Percentiles rank a stretch among this genome's conserved stretches.
Conservation (phyloP, 1,284 basidiomycete species). For the Cutaneotrichosporon dermatis region DNA sequence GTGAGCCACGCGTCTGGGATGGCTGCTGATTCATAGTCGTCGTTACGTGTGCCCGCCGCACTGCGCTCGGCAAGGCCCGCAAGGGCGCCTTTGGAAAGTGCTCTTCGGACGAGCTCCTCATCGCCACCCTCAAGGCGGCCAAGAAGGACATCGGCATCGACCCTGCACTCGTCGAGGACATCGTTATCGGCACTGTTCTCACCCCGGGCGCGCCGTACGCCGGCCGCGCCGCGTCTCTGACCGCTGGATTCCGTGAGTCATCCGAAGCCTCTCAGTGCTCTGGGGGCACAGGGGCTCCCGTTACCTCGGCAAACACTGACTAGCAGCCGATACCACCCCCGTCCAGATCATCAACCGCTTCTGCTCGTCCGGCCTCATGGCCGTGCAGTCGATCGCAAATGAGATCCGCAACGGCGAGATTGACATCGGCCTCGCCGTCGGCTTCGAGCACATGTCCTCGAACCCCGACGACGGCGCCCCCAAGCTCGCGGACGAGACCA, state of each 20-base stretch:
- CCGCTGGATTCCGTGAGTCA: slow-evolving; percentile 18
- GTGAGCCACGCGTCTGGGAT: neutral
- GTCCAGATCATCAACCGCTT: slow-evolving; percentile 91
- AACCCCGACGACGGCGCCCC: slow-evolving; percentile 68
- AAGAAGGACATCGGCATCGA: slow-evolving; percentile 21
- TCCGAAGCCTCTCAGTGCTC: too few species aligned
- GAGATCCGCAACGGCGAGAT: slow-evolving; percentile 80
- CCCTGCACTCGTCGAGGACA: slow-evolving; percentile 21
- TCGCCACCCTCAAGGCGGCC: slow-evolving; percentile 21
- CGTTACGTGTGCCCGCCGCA: slow-evolving; percentile 25
- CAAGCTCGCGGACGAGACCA: slow-evolving; percentile 68
- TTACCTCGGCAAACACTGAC: neutral
- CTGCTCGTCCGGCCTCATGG: slow-evolving; percentile 86
- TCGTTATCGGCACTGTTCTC: slow-evolving; percentile 17
- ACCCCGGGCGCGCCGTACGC: slow-evolving; percentile 16
- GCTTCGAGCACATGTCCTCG: slow-evolving; percentile 89
- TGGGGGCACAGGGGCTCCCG: neutral
- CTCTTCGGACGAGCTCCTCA: slow-evolving; percentile 23
- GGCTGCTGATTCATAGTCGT: slow-evolving; percentile 14
- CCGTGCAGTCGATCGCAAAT: slow-evolving; percentile 67
- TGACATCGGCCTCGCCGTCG: slow-evolving; percentile 87
- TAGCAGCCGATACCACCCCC: slow-evolving; percentile 49
- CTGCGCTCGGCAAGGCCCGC: slow-evolving; percentile 25
- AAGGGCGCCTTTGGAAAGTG: slow-evolving; percentile 26
- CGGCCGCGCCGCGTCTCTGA: slow-evolving; percentile 13